Base-by-base conservation (phyloP, 2,329 filamentous ascomycete species). In the Chaetomiaceae sp. region DNA sequence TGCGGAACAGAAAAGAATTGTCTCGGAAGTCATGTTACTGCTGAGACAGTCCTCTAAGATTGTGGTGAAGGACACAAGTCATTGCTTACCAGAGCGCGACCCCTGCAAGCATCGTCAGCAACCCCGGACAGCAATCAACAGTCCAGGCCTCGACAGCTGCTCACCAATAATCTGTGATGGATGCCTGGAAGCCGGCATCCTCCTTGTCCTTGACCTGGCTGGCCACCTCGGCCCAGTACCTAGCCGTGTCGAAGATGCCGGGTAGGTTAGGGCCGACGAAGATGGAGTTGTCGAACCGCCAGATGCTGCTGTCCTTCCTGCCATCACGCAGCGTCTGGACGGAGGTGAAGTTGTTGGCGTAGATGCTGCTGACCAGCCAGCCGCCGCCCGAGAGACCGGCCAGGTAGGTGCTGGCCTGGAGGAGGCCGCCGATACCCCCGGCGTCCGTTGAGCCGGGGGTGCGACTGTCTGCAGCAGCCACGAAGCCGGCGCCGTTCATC, bases 131-230 rank as follows among this genome's bases (percentile, higher is more conserved):
- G n/a, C n/a, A n/a, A n/a, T n/a, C n/a, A n/a, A n/a, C n/a, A n/a
- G n/a, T n/a, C n/a, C n/a, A n/a, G n/a, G n/a, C n/a, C n/a, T n/a
- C n/a, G n/a, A n/a, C n/a, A n/a, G n/a, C n/a, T n/a, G n/a, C n/a
- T n/a, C n/a, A n/a, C 84, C 89, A 95, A 64, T 88, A 88, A 68
- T 96, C 90, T 0, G 90, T 95, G 47, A 95, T 74, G 8, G 86
- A 85, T 3, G 77, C 78, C 37, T 82, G 69, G 60, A 74, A 88
- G 1, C 80, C 78, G 14, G 82, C 82, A 48, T 82, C 65, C 1
- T 60, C 57, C 68, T 90, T 91, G 17, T 59, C 67, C 0, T 66
- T 48, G 0, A 88, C 83, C n/a, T 78, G 70, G 20, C 73, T 63
- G 14, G 68, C 61, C 6, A 91, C 65, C 26, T 78, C 71, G 6